These are phyloP conservation scores for Claviceps fusiformis DNA, from an alignment of 2,329 filamentous ascomycete genomes.

Conservation along the genomic window DNA sequence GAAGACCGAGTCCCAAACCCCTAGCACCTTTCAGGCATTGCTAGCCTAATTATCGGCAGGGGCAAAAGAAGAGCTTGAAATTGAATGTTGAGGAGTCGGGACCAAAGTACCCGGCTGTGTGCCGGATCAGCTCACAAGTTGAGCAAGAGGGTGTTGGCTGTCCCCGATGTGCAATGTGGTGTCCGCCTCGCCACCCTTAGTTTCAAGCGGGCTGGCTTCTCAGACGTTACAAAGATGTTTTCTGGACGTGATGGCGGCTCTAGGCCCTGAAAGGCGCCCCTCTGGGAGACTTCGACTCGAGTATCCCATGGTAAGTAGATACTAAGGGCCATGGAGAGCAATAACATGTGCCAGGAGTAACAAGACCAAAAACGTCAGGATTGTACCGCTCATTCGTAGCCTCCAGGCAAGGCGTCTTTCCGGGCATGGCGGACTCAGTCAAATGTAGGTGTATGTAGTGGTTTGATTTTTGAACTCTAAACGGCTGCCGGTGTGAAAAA, in stretches of 20 bases:
- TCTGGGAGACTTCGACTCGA: too few relatives aligned
- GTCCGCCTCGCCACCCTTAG: neutral
- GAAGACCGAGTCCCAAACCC: too few relatives aligned
- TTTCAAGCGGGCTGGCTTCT: neutral
- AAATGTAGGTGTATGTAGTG: neutral
- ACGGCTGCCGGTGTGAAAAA: neutral
- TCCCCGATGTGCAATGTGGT: too few relatives aligned
- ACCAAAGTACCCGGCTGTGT: neutral
- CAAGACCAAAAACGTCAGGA: neutral
- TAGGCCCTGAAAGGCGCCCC: neutral
- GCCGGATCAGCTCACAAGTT: neutral
- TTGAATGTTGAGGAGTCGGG: too few relatives aligned
- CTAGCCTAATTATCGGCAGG: too few relatives aligned
- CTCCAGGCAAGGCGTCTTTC: neutral
- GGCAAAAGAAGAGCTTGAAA: too few relatives aligned
- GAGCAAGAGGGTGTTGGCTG: too few relatives aligned
- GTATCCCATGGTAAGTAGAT: neutral
- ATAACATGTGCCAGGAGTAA: neutral
- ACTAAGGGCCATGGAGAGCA: neutral
- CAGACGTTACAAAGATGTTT: neutral
- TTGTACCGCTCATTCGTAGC: neutral
- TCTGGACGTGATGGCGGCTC: neutral
- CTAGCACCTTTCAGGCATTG: too few relatives aligned
- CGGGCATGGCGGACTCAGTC: neutral
- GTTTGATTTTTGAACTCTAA: neutral